phyloP scores from a whole-genome alignment of 2,329 filamentous ascomycete genomes.

The Fonsecaea monophora region DNA sequence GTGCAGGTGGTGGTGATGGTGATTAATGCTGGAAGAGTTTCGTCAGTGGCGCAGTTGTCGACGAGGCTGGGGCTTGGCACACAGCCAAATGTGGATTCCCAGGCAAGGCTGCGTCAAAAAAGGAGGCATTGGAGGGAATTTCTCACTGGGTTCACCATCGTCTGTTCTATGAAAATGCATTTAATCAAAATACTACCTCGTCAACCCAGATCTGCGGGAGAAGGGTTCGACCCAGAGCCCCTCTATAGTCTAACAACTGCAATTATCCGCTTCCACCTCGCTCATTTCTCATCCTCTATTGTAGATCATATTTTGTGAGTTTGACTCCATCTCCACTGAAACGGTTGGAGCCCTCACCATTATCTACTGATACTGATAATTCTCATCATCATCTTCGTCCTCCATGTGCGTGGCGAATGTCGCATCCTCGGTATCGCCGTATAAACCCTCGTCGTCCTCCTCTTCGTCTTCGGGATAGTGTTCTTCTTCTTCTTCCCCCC shows the following conservation, averaged over 20 bases:
- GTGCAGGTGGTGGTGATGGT: no score
- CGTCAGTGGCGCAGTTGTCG: conserved; percentile 3
- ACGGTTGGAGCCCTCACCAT: no score
- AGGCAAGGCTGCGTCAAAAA: conserved; percentile 9
- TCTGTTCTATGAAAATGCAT: not conserved
- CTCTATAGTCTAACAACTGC: not conserved
- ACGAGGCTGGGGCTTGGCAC: conserved; percentile 13
- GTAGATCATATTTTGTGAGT: no score
- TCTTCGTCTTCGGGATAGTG: no score
- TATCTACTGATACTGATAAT: no score
- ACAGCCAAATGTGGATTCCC: not conserved
- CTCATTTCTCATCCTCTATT: no score
- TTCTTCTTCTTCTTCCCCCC: not conserved
- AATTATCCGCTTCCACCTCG: not conserved
- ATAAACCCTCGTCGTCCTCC: no score
- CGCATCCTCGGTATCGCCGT: no score
- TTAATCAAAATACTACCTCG: not conserved
- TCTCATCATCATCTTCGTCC: no score
- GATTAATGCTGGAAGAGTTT: not conserved
- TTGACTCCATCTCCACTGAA: no score
- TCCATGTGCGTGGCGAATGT: no score
- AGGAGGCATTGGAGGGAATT: not conserved
- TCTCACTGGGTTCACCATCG: not conserved
- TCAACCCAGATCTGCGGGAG: no score
- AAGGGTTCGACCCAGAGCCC: not conserved